These are phyloP conservation scores for Pichia ethanolica DNA, from an alignment of 805 yeast species.

Conservation along the genomic window DNA sequence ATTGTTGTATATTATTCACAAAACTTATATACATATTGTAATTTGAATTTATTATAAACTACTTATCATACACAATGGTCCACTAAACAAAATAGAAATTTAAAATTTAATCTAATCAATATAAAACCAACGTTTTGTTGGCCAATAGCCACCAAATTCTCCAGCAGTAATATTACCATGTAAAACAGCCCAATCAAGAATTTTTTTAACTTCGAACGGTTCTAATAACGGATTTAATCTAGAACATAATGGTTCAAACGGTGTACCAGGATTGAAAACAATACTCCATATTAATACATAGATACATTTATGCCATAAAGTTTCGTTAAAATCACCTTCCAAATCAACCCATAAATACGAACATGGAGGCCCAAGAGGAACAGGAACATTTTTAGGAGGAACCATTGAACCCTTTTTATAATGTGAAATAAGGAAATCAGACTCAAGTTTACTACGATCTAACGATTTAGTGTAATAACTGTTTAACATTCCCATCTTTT, in stretches of 20 bases:
- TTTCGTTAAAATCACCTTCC: constrained; percentile 48
- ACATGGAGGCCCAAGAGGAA: constrained; percentile 57
- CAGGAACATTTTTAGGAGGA: constrained; percentile 26
- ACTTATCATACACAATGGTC: not conserved
- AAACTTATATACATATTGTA: not conserved
- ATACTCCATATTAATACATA: constrained; percentile 39
- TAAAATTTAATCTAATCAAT: not conserved
- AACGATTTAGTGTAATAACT: constrained; percentile 73
- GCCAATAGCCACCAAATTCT: constrained; percentile 35
- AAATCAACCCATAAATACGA: constrained; percentile 68
- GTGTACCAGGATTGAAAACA: constrained; percentile 51
- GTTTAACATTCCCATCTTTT: constrained; percentile 37
- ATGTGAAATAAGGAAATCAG: constrained; percentile 45
- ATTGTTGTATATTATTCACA: not conserved
- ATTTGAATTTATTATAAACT: too few relatives aligned
- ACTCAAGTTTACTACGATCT: constrained; percentile 59
- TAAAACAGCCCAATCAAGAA: constrained; percentile 39
- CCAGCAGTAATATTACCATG: constrained; percentile 32
- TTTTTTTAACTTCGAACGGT: constrained; percentile 29
- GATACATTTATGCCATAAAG: constrained; percentile 54
- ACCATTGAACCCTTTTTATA: constrained; percentile 11
- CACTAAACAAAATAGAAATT: not conserved
- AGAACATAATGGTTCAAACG: constrained; percentile 15
- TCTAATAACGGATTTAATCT: constrained; percentile 28
- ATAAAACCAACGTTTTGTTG: constrained; percentile 37